Conservation (phyloP, 345 rosid species). For the Toxicodendron radicans region DNA sequence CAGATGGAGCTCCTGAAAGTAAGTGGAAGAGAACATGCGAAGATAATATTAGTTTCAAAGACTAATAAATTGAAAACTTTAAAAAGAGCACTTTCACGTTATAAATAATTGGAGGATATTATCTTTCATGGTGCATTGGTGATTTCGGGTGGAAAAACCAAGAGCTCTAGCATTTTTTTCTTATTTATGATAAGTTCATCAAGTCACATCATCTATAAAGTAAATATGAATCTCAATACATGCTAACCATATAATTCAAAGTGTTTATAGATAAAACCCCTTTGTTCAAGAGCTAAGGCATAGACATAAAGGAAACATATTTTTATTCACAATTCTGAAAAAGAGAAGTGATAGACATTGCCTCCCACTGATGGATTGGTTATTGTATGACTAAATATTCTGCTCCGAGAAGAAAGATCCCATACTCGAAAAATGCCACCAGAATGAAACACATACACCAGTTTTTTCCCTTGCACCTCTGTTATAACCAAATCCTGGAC, state of each 20-base stretch:
- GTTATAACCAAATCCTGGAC: slow-evolving; percentile 63
- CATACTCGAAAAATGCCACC: slow-evolving; percentile 74
- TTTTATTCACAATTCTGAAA: too few species aligned
- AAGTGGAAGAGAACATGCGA: slow-evolving; percentile 22
- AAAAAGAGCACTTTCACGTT: background rate
- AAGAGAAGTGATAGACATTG: slow-evolving; percentile 28
- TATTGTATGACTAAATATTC: slow-evolving; percentile 55
- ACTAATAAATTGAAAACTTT: background rate
- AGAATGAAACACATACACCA: slow-evolving; percentile 63
- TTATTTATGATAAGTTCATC: background rate
- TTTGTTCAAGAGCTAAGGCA: background rate
- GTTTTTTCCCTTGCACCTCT: slow-evolving; percentile 48
- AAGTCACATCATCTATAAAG: background rate
- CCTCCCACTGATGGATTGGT: slow-evolving; percentile 57
- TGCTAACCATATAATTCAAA: background rate
- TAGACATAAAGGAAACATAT: background rate
- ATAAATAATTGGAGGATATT: background rate
- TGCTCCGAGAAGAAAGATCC: slow-evolving; percentile 56
- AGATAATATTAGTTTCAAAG: slow-evolving; percentile 1
- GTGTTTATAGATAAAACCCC: background rate
- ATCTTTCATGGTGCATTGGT: background rate
- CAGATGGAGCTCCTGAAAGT: slow-evolving; percentile 52
- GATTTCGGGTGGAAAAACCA: background rate
- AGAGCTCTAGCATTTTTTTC: background rate
- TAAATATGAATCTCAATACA: background rate